Evolutionary conservation across 2,329 filamentous ascomycete genomes (phyloP).

Genomic region (Colletotrichum brevisporum): DNA sequence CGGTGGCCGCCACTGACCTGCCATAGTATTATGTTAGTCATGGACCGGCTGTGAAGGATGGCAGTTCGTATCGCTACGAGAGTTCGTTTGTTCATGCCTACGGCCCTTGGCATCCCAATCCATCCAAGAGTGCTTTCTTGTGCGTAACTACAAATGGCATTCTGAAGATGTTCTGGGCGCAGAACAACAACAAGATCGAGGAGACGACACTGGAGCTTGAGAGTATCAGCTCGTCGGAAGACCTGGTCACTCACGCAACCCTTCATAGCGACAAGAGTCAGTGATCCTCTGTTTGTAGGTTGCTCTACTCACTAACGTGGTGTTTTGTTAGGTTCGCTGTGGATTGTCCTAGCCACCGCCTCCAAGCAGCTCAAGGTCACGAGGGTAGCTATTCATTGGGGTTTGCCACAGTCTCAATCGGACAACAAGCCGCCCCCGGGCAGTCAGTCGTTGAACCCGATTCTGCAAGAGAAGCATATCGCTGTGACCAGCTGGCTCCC

Average conservation of each 20-base stretch:
- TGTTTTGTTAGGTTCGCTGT: slow-evolving; percentile 38
- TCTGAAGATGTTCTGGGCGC: slow-evolving; percentile 83
- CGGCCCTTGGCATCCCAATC: slow-evolving; percentile 80
- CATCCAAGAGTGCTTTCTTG: slow-evolving; percentile 80
- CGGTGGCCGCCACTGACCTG: slow-evolving; percentile 8
- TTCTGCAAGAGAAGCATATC: slow-evolving; percentile 69
- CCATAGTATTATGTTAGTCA: slow-evolving; percentile 61
- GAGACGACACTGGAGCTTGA: slow-evolving; percentile 83
- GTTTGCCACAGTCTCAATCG: slow-evolving; percentile 61
- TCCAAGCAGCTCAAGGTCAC: slow-evolving; percentile 82
- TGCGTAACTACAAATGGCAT: slow-evolving; percentile 82
- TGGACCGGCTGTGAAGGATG: slow-evolving; percentile 75
- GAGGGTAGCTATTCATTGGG: slow-evolving; percentile 83
- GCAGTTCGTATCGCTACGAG: slow-evolving; percentile 77
- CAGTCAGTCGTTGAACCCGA: slow-evolving; percentile 63
- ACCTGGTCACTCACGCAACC: slow-evolving; percentile 85
- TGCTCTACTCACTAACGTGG: slow-evolving; percentile 3
- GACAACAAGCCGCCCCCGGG: slow-evolving; percentile 67
- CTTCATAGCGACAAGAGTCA: slow-evolving; percentile 81
- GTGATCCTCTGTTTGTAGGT: slow-evolving; percentile 42
- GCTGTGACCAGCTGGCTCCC: slow-evolving; percentile 71
- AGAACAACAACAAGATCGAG: slow-evolving; percentile 79
- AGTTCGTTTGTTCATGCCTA: slow-evolving; percentile 75
- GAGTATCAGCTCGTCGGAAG: slow-evolving; percentile 78
- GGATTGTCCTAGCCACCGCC: slow-evolving; percentile 72